phyloP scores from a whole-genome alignment of 140 eudicot species.

The Stevia rebaudiana region DNA sequence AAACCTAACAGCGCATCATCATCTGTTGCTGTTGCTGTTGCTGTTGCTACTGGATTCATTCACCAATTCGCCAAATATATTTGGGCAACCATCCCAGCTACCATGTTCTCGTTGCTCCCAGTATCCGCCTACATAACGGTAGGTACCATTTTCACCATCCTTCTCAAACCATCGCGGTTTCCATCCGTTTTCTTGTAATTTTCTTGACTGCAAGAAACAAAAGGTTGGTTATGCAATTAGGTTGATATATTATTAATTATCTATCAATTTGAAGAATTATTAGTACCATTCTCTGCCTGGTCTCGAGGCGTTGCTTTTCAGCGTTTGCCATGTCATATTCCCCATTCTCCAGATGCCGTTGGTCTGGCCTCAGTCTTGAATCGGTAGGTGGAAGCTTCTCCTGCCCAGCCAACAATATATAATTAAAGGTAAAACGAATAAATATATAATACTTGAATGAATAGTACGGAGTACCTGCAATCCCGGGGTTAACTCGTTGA shows the following conservation, averaged over 20 bases:
- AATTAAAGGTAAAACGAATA: conserved; percentile 25
- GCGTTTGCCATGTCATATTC: conserved; percentile 80
- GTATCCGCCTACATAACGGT: conserved; percentile 62
- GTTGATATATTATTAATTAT: too few relatives aligned
- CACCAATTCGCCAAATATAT: conserved; percentile 53
- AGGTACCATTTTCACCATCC: conserved; percentile 39
- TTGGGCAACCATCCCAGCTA: conserved; percentile 67
- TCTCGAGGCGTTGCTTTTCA: conserved; percentile 88
- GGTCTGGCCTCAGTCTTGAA: conserved; percentile 95
- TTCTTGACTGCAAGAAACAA: conserved; percentile 45
- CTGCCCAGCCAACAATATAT: conserved; percentile 24
- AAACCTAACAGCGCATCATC: conserved; percentile 4
- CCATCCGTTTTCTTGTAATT: conserved; percentile 84
- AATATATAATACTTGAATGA: too few relatives aligned
- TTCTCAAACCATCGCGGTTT: conserved; percentile 64
- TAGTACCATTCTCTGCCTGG: conserved; percentile 76
- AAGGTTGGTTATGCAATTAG: too few relatives aligned
- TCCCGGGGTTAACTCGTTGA: conserved; percentile 84
- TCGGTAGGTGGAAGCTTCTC: conserved; percentile 19
- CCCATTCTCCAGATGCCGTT: conserved; percentile 83
- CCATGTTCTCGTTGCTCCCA: conserved; percentile 65
- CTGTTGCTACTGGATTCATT: conserved; percentile 19
- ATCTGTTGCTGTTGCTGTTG: too few relatives aligned
- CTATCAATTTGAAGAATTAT: background rate
- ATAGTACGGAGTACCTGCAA: too few relatives aligned